Conservation (phyloP, 1,284 basidiomycete species). For the Irpex sp. region DNA sequence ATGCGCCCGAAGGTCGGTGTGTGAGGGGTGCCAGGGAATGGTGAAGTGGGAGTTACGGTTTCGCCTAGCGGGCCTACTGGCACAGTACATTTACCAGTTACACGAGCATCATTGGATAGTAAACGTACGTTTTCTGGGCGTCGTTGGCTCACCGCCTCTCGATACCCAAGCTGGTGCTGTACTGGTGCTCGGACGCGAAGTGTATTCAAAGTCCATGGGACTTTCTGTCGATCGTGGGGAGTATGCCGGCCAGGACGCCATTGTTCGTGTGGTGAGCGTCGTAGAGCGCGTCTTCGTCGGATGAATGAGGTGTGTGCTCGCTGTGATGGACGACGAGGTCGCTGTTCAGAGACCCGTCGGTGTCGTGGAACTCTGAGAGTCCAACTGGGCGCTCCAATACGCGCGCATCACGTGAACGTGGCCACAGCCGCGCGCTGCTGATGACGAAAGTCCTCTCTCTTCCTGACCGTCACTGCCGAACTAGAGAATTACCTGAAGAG, state of each 20-base stretch:
- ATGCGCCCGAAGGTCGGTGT: constrained; percentile 58
- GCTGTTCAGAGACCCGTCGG: neutral
- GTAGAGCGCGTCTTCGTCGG: neutral
- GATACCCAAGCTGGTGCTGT: constrained; percentile 57
- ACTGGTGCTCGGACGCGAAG: constrained; percentile 44
- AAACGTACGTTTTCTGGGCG: constrained; percentile 62
- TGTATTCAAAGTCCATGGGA: constrained; percentile 80
- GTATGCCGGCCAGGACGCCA: constrained; percentile 13
- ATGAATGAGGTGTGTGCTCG: neutral
- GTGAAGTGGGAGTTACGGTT: constrained; percentile 41
- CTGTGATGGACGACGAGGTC: neutral
- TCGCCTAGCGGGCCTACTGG: constrained; percentile 52
- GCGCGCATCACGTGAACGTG: constrained; percentile 1
- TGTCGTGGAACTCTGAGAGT: neutral
- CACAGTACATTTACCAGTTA: neutral
- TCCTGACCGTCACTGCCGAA: neutral
- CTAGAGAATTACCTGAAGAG: neutral
- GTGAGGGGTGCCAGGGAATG: constrained; percentile 30
- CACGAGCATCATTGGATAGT: neutral
- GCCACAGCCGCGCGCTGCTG: neutral
- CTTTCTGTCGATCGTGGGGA: constrained; percentile 60
- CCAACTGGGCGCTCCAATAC: neutral
- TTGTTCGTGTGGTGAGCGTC: neutral
- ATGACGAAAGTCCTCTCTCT: neutral
- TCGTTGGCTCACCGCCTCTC: constrained; percentile 37